Evolutionary conservation across 2,329 filamentous ascomycete species (phyloP).

Genomic region (Fusarium chlamydosporum): DNA sequence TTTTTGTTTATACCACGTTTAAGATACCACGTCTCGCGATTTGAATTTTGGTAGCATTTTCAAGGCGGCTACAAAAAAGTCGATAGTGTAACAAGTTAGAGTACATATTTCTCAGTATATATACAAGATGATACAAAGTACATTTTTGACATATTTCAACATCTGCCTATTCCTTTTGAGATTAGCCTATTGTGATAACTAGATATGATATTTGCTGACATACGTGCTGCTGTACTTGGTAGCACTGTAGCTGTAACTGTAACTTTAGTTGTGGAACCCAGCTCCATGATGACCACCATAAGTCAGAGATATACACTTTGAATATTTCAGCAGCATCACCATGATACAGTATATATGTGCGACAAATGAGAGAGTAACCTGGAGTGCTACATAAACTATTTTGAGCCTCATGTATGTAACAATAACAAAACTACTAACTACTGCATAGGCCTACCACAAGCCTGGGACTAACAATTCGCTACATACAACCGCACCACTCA

Average conservation of each 20-base stretch:
- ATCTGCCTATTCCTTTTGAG: background rate
- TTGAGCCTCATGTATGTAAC: constrained; percentile 19
- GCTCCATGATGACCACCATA: constrained; percentile 22
- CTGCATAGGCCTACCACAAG: constrained; percentile 8
- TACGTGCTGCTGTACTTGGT: background rate
- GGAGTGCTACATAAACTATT: constrained; percentile 1
- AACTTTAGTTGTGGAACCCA: constrained; percentile 19
- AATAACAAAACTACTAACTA: background rate
- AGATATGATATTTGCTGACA: constrained; percentile 15
- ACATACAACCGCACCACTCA: constrained; percentile 47
- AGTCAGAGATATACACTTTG: background rate
- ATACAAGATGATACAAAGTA: background rate
- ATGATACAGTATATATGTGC: background rate
- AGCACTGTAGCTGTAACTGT: constrained; percentile 5
- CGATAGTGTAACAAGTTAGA: background rate
- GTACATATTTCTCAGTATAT: constrained; percentile 11
- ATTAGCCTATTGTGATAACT: constrained; percentile 12
- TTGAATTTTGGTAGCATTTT: constrained; percentile 30
- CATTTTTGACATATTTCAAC: background rate
- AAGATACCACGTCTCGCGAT: constrained; percentile 46
- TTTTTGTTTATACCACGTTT: constrained; percentile 26
- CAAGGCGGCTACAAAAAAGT: constrained; percentile 9
- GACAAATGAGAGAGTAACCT: background rate
- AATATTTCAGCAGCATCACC: background rate
- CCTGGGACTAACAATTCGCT: background rate